Percentiles rank a stretch among this genome's conserved stretches.
Conservation (phyloP, 768 basidiomycete genomes). For the Pleurotus citrinopileatus region DNA sequence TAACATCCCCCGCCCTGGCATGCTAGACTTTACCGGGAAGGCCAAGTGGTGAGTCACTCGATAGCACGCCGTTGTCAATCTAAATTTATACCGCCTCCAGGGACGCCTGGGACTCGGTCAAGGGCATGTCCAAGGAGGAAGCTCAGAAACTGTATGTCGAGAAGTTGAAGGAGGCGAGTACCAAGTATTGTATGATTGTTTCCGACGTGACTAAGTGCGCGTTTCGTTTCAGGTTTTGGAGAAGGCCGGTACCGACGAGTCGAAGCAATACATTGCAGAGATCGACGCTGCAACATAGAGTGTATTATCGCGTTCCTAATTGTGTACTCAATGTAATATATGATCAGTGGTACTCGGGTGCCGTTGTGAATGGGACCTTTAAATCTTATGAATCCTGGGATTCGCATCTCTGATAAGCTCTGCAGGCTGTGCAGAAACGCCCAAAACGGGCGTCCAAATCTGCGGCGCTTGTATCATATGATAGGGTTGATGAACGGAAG, state of each 20-base stretch:
- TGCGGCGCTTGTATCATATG: constrained; percentile 8
- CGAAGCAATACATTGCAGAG: constrained; percentile 54
- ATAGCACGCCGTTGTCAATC: neutral
- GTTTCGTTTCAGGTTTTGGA: constrained; percentile 50
- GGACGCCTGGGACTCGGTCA: constrained; percentile 79
- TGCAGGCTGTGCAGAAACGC: constrained; percentile 8
- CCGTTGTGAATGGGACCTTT: neutral
- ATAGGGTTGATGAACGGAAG: neutral
- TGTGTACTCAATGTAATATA: neutral
- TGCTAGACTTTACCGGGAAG: constrained; percentile 85
- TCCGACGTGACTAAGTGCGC: constrained; percentile 1
- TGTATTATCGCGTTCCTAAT: neutral
- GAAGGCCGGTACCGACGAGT: constrained; percentile 43
- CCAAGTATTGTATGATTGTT: constrained; percentile 15
- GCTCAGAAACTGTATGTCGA: constrained; percentile 75
- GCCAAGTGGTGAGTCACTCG: constrained; percentile 73
- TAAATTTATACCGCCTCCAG: constrained; percentile 25
- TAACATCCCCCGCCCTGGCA: constrained; percentile 60
- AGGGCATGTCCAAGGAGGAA: constrained; percentile 67
- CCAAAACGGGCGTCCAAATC: constrained; percentile 4
- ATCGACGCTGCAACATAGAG: constrained; percentile 50
- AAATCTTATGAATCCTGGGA: constrained; percentile 2
- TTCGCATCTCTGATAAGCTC: neutral
- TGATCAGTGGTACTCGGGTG: neutral
- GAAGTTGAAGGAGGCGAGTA: constrained; percentile 69